Base-by-base conservation (phyloP, 257 asterid genomes). In the Solanum gracilifrons region DNA sequence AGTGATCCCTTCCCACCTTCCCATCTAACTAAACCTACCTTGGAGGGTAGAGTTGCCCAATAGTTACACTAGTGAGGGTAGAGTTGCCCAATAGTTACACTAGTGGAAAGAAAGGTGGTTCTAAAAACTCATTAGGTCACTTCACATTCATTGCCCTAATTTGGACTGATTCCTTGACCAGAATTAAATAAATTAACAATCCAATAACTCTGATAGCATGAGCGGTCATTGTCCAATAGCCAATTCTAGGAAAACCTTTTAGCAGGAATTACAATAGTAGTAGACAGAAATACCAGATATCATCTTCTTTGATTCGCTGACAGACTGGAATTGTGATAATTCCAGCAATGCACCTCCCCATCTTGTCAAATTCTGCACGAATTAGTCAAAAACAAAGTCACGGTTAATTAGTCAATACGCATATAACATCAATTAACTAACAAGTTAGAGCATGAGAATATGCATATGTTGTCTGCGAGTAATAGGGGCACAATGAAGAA, bases 341-440 rank as follows among this genome's bases (percentile, higher is more conserved):
- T 97, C 99, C 73, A 97, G 91, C 88, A 97, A 79, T 36, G 96
- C 95, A 43, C 98, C 96, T 33, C 97, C 99, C 99, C 99, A 97
- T 94, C 93, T 92, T 35, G 97, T 94, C 87, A 97, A 91, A 88
- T 95, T 97, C 99, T 97, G 92, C 90, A 91, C 1, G 16, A 89
- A 88, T 36, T 83, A 87, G 77, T 48, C 32, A 21, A 87, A 84
- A 33, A 79, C 27, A 32, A 75, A 35, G 31, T 33, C 12, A 15
- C 68, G 10, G 29, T 32, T 13, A 11, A 41, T 33, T 32, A 41
- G 41, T 6, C 11, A 72, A 21, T 6, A 32, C 1, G 3, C 0
- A 33, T 35, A 64, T 33, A 73, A 21, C 0, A 29, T 73, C 68
- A 64, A 27, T 75, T 73, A 6, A 68, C 64, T 36, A 37, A 39